Percentiles rank a stretch among this genome's conserved stretches.
phyloP scores from a whole-genome alignment of 2,329 filamentous ascomycete species.

The Beauveria australis region DNA sequence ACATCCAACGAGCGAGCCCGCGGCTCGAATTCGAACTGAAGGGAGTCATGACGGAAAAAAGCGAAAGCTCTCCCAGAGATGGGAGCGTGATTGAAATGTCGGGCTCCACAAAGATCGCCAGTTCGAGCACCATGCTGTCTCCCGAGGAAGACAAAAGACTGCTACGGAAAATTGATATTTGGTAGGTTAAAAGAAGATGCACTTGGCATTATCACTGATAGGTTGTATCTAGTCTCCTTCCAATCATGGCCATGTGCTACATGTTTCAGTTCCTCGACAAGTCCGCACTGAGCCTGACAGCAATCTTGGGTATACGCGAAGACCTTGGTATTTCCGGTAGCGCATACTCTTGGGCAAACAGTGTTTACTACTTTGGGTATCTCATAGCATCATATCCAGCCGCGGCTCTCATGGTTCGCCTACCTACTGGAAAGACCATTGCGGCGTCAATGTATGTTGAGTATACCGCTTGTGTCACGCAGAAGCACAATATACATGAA shows the following conservation, averaged over 20 bases:
- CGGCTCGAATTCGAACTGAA: not conserved
- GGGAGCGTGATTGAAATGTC: not conserved
- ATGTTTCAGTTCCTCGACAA: constrained; percentile 55
- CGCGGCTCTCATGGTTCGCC: constrained; percentile 20
- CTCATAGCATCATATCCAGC: constrained; percentile 25
- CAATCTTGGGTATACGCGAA: constrained; percentile 38
- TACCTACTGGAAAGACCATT: constrained; percentile 22
- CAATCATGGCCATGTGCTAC: constrained; percentile 43
- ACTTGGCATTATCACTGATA: not conserved
- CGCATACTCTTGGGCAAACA: constrained; percentile 43
- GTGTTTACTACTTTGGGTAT: constrained; percentile 46
- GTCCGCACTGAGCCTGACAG: constrained; percentile 43
- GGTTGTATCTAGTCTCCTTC: constrained; percentile 36
- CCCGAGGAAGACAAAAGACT: constrained; percentile 38
- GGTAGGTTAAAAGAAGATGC: constrained; percentile 28
- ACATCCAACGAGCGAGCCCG: not conserved
- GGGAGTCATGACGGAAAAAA: not conserved
- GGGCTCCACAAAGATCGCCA: not conserved
- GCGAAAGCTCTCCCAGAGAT: not conserved
- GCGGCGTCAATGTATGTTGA: constrained; percentile 15
- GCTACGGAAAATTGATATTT: constrained; percentile 49
- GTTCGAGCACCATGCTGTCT: not conserved
- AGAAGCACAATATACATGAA: no score
- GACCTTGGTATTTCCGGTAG: constrained; percentile 38
- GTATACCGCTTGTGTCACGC: no score